A percentile compares a stretch with the other conserved stretches of the same genome.
Conservation (phyloP, 2,329 filamentous ascomycete genomes). For the Aspergillus aculeatus region DNA sequence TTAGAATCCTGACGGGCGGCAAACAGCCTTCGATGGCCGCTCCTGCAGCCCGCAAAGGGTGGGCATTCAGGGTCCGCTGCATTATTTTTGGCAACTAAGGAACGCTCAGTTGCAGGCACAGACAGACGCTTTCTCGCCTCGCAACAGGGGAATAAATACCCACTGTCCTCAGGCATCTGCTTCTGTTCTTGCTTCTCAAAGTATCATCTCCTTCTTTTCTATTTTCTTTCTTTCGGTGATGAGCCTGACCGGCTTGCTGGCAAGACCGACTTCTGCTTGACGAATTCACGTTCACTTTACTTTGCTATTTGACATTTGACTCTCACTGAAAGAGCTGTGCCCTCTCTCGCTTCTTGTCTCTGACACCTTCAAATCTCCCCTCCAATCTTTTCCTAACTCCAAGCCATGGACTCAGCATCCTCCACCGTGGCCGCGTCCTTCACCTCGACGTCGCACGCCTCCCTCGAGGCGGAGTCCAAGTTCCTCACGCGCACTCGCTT, state of each 20-base stretch:
- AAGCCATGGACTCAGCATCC: conserved; percentile 5
- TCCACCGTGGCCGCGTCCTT: conserved; percentile 24
- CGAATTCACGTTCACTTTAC: not conserved
- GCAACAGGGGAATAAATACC: not conserved
- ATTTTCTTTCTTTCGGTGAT: not conserved
- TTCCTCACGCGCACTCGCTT: conserved; percentile 35
- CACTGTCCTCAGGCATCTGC: not conserved
- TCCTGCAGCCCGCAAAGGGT: not conserved
- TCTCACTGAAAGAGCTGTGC: not conserved
- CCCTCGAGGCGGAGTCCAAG: conserved; percentile 37
- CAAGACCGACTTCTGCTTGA: not conserved
- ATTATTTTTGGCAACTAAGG: conserved; percentile 4
- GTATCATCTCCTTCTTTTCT: not conserved
- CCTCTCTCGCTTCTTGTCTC: not conserved
- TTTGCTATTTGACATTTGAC: not conserved
- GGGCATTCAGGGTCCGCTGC: not conserved
- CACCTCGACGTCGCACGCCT: conserved; percentile 29
- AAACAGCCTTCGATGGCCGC: not conserved
- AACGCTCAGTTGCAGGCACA: not conserved
- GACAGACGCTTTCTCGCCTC: no score
- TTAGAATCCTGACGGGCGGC: not conserved
- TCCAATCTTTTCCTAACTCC: not conserved
- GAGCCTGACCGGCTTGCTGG: not conserved
- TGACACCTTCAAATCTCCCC: not conserved
- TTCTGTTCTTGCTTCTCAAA: not conserved